These are phyloP conservation scores for Cryptococcus wingfieldii DNA, from an alignment of 1,284 basidiomycete genomes.

Conservation along the genomic window DNA sequence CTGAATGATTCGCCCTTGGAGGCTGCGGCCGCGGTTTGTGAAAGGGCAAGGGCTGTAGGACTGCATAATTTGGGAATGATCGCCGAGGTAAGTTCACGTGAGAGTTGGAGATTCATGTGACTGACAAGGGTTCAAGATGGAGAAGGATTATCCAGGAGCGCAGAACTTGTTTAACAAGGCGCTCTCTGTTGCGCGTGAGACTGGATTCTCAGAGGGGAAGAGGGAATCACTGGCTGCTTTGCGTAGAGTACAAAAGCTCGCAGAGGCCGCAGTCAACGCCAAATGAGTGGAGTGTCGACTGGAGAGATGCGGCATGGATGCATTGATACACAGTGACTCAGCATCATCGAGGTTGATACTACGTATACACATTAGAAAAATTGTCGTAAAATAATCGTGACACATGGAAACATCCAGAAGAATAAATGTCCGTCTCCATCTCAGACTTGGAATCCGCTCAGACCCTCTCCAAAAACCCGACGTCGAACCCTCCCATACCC, in stretches of 20 bases:
- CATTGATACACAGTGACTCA: neutral
- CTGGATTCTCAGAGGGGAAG: constrained; percentile 38
- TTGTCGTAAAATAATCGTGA: neutral
- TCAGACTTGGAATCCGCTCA: neutral
- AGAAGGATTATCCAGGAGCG: constrained; percentile 29
- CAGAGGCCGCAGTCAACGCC: neutral
- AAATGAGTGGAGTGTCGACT: neutral
- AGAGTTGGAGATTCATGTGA: neutral
- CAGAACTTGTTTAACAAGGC: constrained; percentile 31
- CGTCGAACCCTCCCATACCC: constrained; percentile 33
- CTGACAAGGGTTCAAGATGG: constrained; percentile 25
- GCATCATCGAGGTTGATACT: neutral
- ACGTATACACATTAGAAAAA: neutral
- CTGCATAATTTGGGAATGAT: constrained; percentile 47
- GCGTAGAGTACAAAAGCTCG: constrained; percentile 14
- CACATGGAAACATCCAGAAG: neutral
- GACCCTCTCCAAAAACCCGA: constrained; percentile 39
- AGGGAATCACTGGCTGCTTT: constrained; percentile 41
- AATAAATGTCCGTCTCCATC: neutral
- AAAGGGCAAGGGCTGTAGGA: constrained; percentile 35
- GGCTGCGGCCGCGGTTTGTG: constrained; percentile 28
- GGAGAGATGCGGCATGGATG: neutral
- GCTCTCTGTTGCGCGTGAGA: constrained; percentile 27
- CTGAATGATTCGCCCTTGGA: constrained; percentile 15
- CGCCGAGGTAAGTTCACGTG: constrained; percentile 36